phyloP scores from a whole-genome alignment of 345 rosid genomes.

The Corymbia maculata region DNA sequence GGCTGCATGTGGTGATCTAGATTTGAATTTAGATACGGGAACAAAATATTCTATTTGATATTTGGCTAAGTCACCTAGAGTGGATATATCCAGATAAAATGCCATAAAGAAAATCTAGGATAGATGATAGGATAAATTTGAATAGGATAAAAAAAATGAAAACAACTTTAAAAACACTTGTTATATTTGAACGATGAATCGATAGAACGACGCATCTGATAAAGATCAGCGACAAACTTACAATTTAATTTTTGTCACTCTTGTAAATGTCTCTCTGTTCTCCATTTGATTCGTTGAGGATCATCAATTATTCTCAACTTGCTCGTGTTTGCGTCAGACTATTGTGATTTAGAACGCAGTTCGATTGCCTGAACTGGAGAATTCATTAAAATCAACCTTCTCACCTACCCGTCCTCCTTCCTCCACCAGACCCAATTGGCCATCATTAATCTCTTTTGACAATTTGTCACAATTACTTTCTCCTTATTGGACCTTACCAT shows the following conservation, averaged over 20 bases:
- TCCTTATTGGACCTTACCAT: background rate
- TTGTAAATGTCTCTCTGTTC: no score
- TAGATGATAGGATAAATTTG: background rate
- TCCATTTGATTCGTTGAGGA: background rate
- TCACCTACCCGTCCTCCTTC: background rate
- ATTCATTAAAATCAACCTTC: no score
- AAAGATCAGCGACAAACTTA: background rate
- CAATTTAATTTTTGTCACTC: background rate
- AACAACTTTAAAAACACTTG: no score
- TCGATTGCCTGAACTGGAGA: background rate
- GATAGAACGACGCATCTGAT: background rate
- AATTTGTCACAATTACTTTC: background rate
- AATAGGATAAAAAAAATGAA: background rate
- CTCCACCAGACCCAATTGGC: background rate
- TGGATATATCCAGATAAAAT: no score
- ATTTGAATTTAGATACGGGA: background rate
- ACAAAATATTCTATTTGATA: no score
- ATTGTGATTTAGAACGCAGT: background rate
- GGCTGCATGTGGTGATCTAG: background rate
- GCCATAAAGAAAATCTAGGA: no score
- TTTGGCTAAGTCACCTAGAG: background rate
- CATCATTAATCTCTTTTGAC: background rate
- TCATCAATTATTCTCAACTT: background rate
- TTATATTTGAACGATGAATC: background rate
- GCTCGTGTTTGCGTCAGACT: background rate